Conservation (phyloP, 1,139 yeast genomes). For the Protomyces lactucae-debilis region DNA sequence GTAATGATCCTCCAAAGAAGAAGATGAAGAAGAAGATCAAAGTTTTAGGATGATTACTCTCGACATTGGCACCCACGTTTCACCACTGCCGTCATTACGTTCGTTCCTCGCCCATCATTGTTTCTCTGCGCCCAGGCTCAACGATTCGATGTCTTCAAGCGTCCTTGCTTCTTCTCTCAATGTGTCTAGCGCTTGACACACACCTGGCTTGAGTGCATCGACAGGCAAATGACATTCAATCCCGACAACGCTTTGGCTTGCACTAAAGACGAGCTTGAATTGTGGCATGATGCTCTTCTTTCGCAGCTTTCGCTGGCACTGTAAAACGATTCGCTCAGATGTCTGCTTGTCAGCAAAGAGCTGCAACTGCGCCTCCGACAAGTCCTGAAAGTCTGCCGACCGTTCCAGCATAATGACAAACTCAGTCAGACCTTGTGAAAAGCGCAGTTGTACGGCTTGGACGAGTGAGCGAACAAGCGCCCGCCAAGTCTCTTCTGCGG, state of each 20-base stretch:
- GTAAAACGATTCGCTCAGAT: not conserved
- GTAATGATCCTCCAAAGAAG: constrained; percentile 34
- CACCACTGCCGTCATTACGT: too few relatives aligned
- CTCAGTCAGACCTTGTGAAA: not conserved
- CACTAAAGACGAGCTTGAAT: not conserved
- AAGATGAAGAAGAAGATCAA: constrained; percentile 39
- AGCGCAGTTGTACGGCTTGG: not conserved
- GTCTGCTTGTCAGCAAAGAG: not conserved
- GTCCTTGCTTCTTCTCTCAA: not conserved
- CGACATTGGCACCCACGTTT: too few relatives aligned
- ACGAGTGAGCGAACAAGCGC: not conserved
- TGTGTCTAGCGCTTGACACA: not conserved
- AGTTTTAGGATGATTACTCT: constrained; percentile 11
- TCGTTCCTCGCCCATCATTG: too few relatives aligned
- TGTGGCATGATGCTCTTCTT: not conserved
- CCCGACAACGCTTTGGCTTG: not conserved
- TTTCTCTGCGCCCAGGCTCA: not conserved
- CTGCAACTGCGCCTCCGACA: not conserved
- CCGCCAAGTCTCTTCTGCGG: not conserved
- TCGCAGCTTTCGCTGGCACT: not conserved
- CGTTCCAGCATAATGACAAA: not conserved
- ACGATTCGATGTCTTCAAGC: not conserved
- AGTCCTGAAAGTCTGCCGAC: not conserved
- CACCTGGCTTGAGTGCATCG: not conserved
- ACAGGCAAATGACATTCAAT: not conserved